Conservation (phyloP, 2,329 filamentous ascomycete species). For the Stemphylium vesicarium region DNA sequence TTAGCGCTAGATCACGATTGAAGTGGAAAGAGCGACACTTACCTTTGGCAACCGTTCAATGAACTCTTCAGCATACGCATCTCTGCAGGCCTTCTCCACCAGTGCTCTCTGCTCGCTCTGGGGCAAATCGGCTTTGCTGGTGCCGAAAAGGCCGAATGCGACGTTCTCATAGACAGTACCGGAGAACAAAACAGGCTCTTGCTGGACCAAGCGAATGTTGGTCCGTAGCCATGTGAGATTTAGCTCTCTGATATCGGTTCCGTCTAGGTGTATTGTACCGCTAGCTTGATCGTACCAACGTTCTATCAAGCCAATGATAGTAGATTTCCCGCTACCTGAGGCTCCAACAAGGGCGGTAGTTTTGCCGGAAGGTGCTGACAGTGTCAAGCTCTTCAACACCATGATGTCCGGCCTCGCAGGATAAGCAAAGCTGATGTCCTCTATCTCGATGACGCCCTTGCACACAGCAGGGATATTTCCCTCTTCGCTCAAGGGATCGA, state of each 20-base stretch:
- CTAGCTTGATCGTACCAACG: constrained; percentile 51
- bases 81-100: constrained; percentile 80
- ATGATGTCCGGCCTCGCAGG: constrained; percentile 87
- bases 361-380: constrained; percentile 84
- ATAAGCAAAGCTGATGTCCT: constrained; percentile 87
- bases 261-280: constrained; percentile 39
- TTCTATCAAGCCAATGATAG: constrained; percentile 78
- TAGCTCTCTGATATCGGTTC: constrained; percentile 72
- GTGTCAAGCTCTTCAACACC: constrained; percentile 81
- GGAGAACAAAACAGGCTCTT: constrained; percentile 88
- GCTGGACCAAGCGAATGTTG: constrained; percentile 87
- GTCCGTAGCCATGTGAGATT: constrained; percentile 91
- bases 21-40: constrained; percentile 12
- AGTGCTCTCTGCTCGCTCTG: constrained; percentile 70
- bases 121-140: constrained; percentile 60
- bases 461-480: constrained; percentile 31
- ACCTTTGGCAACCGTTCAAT: constrained; percentile 65
- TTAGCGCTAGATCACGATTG: constrained; percentile 4
- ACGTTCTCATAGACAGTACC: constrained; percentile 91
- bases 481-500: constrained; percentile 61
- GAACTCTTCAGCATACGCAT: constrained; percentile 95
- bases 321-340: constrained; percentile 92
- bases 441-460: constrained; percentile 69
- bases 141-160: constrained; percentile 76
- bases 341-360: constrained; percentile 92